Base-by-base conservation (phyloP, 495 filamentous ascomycete genomes). In the Xylaria scruposa region DNA sequence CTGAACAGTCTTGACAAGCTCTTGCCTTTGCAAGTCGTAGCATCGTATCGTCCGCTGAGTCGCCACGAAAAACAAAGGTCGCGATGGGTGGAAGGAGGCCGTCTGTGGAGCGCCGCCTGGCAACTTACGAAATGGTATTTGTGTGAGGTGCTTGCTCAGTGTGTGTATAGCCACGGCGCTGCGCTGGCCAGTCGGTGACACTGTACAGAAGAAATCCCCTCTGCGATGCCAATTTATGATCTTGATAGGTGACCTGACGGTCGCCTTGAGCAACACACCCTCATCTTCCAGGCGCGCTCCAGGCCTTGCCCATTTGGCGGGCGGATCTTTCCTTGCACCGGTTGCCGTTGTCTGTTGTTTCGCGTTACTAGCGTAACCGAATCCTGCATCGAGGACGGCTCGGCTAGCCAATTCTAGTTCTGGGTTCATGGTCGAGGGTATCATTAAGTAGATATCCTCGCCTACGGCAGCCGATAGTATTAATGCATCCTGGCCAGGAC, bases 111-210 rank as follows among this genome's bases (percentile, higher is more conserved):
- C 87, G 70, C 95, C 95, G 64, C 89, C 88, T 38, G 92, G 90
- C 36, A 71, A 38, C 78, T 94, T 94, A 61, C 93, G 91, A 90
- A 98, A 97, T 59, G 96, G 96, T 75, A 93, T 91, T 80, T 99
- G 97, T 0, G 96, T 97, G 36, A 93, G 86, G 83, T 99, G 96
- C 80, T 95, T 97, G 56, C 93, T 94, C 73, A 99, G 84, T 1
- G 95, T 97, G 85, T 99, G 96, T 78, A 99, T 97, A 38, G 94
- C 90, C 59, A 99, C 92, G n/a, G 97, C 93, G 84, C 90, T 83
- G 80, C 90, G 84, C 82, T 95, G 85, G 72, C 93, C 86, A 72
- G 85, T 78, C 64, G 96, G 94, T 61, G 94, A 97, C 54, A 97
- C 93, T 8, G 94, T 98, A 72, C 94, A 88, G 79, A 99, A 92